These are phyloP conservation scores for Poa pratensis DNA, from an alignment of 176 grass and related monocot species.

Conservation along the genomic window DNA sequence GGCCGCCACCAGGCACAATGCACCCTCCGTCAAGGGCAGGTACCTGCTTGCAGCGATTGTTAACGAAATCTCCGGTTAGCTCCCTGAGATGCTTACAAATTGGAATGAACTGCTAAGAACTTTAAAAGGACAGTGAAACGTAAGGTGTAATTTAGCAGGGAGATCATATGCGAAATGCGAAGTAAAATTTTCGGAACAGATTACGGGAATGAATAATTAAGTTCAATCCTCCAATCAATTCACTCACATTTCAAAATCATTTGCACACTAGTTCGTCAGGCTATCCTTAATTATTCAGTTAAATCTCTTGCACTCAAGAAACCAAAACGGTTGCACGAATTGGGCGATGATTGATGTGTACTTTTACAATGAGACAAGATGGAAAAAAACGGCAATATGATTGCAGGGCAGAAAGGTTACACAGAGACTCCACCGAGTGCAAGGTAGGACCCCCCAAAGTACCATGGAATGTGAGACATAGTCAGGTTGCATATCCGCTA, in stretches of 20 bases:
- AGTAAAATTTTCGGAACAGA: too few relatives aligned
- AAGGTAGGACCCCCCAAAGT: conserved; percentile 4
- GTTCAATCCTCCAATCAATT: too few relatives aligned
- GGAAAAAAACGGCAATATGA: conserved; percentile 35
- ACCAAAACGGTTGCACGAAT: neutral
- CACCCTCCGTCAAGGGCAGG: conserved; percentile 63
- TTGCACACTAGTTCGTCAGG: neutral
- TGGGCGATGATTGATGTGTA: conserved; percentile 1
- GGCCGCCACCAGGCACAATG: conserved; percentile 56
- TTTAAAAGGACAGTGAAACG: neutral
- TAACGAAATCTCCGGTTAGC: neutral
- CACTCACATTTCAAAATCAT: neutral
- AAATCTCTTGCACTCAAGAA: neutral
- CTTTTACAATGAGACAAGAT: conserved; percentile 23
- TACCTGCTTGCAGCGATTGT: conserved; percentile 40
- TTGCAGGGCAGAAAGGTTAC: conserved; percentile 39
- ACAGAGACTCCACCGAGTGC: neutral
- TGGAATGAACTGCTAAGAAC: neutral
- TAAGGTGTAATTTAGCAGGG: neutral
- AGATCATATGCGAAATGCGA: neutral
- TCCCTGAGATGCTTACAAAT: neutral
- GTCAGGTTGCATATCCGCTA: conserved; percentile 30
- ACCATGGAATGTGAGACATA: conserved; percentile 1
- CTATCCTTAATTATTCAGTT: neutral
- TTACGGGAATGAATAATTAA: too few relatives aligned